Conservation (phyloP, 2,329 filamentous ascomycete species). For the Fragosphaeria purpurea region DNA sequence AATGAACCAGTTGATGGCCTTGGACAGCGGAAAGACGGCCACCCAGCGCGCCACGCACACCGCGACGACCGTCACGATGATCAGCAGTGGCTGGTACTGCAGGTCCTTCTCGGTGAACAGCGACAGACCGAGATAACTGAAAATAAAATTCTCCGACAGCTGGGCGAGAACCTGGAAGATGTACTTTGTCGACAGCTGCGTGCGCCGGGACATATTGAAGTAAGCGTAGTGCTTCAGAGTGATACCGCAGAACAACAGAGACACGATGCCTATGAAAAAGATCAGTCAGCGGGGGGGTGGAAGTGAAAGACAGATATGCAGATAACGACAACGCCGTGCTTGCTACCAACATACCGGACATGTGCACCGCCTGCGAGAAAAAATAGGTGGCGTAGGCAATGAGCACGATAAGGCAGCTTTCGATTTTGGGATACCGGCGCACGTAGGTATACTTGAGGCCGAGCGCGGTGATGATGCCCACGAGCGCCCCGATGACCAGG, state of each 20-base stretch:
- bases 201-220: conserved; percentile 98
- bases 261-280: conserved; percentile 68
- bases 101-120: conserved; percentile 85
- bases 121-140: conserved; percentile 93
- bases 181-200: conserved; percentile 95
- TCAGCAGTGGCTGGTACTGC: conserved; percentile 88
- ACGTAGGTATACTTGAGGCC: conserved; percentile 92
- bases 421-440: conserved; percentile 85
- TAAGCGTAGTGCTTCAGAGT: conserved; percentile 98
- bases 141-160: conserved; percentile 97
- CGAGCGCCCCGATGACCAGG: conserved; percentile 74
- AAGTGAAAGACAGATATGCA: conserved; percentile 97
- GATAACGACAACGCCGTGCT: conserved; percentile 38
- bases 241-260: conserved; percentile 92
- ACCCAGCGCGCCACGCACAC: conserved; percentile 90
- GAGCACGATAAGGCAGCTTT: conserved; percentile 87
- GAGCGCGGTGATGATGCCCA: conserved; percentile 80
- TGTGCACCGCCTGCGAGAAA: conserved; percentile 88
- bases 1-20: conserved; percentile 84
- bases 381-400: conserved; percentile 97
- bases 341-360: conserved; percentile 63
- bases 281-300: conserved; percentile 10
- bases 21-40: conserved; percentile 87
- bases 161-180: conserved; percentile 92
- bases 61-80: conserved; percentile 81